Conservation (phyloP, 805 yeast species). For the Trichomonascus vanleenenianus region DNA sequence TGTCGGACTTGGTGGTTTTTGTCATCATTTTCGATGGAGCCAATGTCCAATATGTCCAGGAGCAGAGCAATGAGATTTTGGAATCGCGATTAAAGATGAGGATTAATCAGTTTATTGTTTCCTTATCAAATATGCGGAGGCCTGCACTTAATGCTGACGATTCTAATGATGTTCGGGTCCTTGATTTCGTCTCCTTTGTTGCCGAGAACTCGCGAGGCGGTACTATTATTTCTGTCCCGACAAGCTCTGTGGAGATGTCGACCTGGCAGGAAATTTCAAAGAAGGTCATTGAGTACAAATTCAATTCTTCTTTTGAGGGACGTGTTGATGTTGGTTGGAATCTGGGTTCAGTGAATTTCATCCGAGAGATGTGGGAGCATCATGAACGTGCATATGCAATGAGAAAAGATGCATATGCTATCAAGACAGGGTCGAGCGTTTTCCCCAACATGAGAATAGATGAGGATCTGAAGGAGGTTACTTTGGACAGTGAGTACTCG, state of each 20-base stretch:
- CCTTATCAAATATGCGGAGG: constrained; percentile 53
- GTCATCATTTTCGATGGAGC: constrained; percentile 31
- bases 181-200: constrained; percentile 43
- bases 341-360: constrained; percentile 80
- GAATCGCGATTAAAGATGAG: constrained; percentile 54
- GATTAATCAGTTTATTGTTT: constrained; percentile 55
- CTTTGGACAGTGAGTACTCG: constrained; percentile 32
- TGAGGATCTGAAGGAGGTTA: constrained; percentile 41
- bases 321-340: constrained; percentile 92
- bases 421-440: constrained; percentile 30
- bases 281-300: constrained; percentile 56
- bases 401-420: constrained; percentile 38
- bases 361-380: constrained; percentile 85
- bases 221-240: constrained; percentile 70
- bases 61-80: constrained; percentile 27
- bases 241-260: constrained; percentile 65
- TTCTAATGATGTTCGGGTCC: constrained; percentile 39
- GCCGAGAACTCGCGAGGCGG: constrained; percentile 69
- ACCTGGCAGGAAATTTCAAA: constrained; percentile 51
- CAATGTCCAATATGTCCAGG: constrained; percentile 23
- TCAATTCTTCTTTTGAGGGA: constrained; percentile 73
- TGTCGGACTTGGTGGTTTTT: constrained; percentile 70
- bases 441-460: constrained; percentile 22
- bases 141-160: constrained; percentile 40
- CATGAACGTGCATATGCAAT: constrained; percentile 69